phyloP scores from a whole-genome alignment of 805 yeast species.

The Candida qinlingensis region DNA sequence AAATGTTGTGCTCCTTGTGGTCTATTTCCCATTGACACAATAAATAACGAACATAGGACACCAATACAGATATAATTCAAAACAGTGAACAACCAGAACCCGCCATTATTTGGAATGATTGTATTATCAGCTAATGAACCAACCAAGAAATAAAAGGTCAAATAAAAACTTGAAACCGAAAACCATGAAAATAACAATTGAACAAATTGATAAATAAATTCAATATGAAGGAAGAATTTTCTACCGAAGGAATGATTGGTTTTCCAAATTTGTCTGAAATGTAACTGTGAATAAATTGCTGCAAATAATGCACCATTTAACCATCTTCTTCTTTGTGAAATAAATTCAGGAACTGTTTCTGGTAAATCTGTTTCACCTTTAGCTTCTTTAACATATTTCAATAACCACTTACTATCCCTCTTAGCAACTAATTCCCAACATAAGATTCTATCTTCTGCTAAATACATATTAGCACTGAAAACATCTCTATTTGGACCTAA shows the following conservation, averaged over 20 bases:
- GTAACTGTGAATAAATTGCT: constrained; percentile 81
- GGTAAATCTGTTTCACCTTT: constrained; percentile 98
- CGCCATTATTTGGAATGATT: constrained; percentile 60
- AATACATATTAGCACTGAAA: constrained; percentile 93
- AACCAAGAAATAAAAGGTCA: constrained; percentile 89
- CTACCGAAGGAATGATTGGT: constrained; percentile 81
- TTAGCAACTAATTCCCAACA: constrained; percentile 97
- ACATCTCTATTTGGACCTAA: constrained; percentile 60
- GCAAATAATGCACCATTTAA: constrained; percentile 97
- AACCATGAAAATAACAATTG: constrained; percentile 85
- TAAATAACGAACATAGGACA: constrained; percentile 79
- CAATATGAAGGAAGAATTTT: constrained; percentile 76
- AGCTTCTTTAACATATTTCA: constrained; percentile 88
- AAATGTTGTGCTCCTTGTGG: constrained; percentile 92
- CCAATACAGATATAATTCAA: constrained; percentile 83
- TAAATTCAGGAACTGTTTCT: constrained; percentile 88
- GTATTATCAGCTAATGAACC: constrained; percentile 62
- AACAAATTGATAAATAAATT: constrained; percentile 82
- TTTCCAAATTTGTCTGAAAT: constrained; percentile 82
- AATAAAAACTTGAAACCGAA: constrained; percentile 84
- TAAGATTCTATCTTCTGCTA: constrained; percentile 93
- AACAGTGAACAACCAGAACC: constrained; percentile 75
- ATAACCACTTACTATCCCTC: constrained; percentile 74
- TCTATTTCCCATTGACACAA: constrained; percentile 93
- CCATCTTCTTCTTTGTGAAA: constrained; percentile 97